Evolutionary conservation across 768 basidiomycete species (phyloP).

Genomic region (Collybiopsis confluens): DNA sequence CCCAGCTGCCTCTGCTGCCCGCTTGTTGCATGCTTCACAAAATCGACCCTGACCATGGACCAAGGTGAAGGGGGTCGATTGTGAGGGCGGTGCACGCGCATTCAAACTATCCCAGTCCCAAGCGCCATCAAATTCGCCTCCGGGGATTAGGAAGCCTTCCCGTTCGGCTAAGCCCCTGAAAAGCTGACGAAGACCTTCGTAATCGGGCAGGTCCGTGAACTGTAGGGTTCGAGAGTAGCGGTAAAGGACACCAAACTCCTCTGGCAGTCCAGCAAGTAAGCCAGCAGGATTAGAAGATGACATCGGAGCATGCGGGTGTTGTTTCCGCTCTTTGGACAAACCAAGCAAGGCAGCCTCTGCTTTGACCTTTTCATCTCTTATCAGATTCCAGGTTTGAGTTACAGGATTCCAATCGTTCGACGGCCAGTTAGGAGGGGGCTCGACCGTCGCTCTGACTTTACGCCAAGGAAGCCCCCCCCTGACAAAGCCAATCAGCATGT

Average conservation of each 20-base stretch:
- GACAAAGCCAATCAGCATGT: conserved; percentile 81
- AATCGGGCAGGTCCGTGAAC: conserved; percentile 88
- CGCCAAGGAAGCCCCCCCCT: conserved; percentile 78
- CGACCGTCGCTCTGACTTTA: conserved; percentile 54
- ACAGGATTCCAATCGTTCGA: conserved; percentile 43
- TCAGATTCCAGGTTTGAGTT: conserved; percentile 71
- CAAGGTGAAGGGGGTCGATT: not conserved
- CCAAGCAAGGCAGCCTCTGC: conserved; percentile 65
- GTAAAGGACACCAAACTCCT: conserved; percentile 58
- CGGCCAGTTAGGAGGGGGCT: conserved; percentile 15
- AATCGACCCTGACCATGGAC: conserved; percentile 4
- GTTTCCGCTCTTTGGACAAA: conserved; percentile 67
- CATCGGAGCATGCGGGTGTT: not conserved
- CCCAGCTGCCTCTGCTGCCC: conserved; percentile 6
- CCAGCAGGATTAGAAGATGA: conserved; percentile 1
- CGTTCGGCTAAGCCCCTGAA: conserved; percentile 58
- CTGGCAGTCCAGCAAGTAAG: conserved; percentile 37
- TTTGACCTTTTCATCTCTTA: conserved; percentile 67
- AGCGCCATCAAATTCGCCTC: conserved; percentile 38
- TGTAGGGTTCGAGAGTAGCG: conserved; percentile 75
- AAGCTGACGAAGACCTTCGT: conserved; percentile 72
- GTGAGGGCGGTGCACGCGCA: conserved; percentile 6
- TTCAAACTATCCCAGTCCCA: conserved; percentile 27
- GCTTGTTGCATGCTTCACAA: conserved; percentile 7
- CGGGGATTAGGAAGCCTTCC: conserved; percentile 38